Percentiles rank a stretch among this genome's conserved stretches.
Evolutionary conservation across 2,329 filamentous ascomycete genomes (phyloP).

Genomic region (Phaeosphaeriaceae sp.): DNA sequence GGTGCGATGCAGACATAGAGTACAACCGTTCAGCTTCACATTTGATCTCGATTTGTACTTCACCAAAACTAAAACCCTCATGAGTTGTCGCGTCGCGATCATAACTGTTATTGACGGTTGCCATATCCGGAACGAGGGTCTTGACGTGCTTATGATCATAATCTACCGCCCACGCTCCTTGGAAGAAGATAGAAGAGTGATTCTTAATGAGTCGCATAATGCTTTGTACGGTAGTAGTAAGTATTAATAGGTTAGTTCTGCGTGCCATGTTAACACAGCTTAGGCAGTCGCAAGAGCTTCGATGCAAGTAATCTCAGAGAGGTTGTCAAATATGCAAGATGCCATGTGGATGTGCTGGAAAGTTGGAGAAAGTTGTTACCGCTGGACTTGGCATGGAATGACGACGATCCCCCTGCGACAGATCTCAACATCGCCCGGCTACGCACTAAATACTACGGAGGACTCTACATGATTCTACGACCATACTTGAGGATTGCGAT

Average conservation of each 20-base stretch:
- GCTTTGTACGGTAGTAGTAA: constrained; percentile 54
- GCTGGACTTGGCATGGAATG: constrained; percentile 62
- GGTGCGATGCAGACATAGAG: no score
- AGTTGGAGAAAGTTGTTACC: constrained; percentile 58
- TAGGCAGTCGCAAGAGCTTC: constrained; percentile 30
- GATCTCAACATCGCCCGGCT: constrained; percentile 82
- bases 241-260: constrained; percentile 25
- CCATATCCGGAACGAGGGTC: no score
- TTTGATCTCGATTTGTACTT: no score
- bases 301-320: constrained; percentile 13
- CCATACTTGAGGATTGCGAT: constrained; percentile 73
- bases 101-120: no score
- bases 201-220: constrained; percentile 59
- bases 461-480: constrained; percentile 55
- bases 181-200: no score
- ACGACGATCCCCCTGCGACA: constrained; percentile 69
- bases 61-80: no score
- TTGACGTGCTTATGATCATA: no score
- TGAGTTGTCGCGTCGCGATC: no score
- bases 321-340: constrained; percentile 9
- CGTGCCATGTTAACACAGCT: constrained; percentile 35
- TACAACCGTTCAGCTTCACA: no score
- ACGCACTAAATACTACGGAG: constrained; percentile 70
- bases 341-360: constrained; percentile 52
- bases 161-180: no score